Percentiles rank a stretch among this genome's conserved stretches.
Evolutionary conservation across 1,139 yeast species (phyloP).

Genomic region (Kodamaea alishanica): DNA sequence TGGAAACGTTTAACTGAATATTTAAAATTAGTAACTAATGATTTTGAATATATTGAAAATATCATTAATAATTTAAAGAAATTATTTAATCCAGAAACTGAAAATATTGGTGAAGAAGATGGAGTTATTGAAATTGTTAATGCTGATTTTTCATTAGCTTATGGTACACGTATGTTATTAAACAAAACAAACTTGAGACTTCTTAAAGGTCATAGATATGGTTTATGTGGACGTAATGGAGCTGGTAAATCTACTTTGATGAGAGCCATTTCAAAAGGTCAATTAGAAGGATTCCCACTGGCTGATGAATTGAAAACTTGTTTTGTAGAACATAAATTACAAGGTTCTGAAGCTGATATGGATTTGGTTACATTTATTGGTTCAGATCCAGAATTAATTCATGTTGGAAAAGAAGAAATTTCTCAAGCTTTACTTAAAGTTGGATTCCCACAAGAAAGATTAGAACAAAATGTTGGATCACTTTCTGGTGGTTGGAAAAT

Average conservation of each 20-base stretch:
- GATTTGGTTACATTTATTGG: conserved; percentile 86
- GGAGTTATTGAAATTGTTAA: conserved; percentile 77
- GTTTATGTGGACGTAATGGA: conserved; percentile 98
- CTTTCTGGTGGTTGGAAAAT: conserved; percentile 99
- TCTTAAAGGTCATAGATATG: conserved; percentile 93
- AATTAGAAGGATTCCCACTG: conserved; percentile 95
- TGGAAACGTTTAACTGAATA: conserved; percentile 71
- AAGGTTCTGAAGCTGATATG: conserved; percentile 91
- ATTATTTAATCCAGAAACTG: conserved; percentile 64
- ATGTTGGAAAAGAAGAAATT: conserved; percentile 62
- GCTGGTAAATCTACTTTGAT: conserved; percentile 97
- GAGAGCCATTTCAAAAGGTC: conserved; percentile 97
- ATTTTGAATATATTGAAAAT: conserved; percentile 39
- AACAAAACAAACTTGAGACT: conserved; percentile 87
- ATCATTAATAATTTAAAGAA: conserved; percentile 57
- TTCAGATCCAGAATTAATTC: conserved; percentile 76
- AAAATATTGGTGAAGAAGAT: conserved; percentile 42
- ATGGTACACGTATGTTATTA: conserved; percentile 94
- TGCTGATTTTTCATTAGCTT: conserved; percentile 92
- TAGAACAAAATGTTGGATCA: conserved; percentile 87
- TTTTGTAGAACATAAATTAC: conserved; percentile 94
- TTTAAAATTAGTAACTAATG: conserved; percentile 40
- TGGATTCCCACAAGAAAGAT: conserved; percentile 89
- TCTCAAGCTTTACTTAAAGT: conserved; percentile 73
- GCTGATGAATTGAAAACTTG: conserved; percentile 85